Evolutionary conservation across 2,329 filamentous ascomycete genomes (phyloP).

Genomic region (Exophiala mesophila): DNA sequence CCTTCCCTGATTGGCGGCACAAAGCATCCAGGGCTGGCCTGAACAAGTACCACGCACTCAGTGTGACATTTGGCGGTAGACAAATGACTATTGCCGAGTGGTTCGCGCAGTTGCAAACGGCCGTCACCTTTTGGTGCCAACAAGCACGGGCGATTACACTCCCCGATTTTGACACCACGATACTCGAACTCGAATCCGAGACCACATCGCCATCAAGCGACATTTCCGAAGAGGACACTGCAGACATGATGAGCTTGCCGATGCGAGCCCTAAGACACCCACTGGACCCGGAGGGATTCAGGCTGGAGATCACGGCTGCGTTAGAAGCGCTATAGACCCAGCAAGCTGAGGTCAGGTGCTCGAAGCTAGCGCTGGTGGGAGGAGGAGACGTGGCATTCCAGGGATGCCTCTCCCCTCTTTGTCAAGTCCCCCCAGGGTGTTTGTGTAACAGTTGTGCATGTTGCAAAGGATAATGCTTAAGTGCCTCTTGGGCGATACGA

Average conservation of each 20-base stretch:
- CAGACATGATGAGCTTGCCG: constrained; percentile 1
- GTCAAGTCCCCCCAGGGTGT: background rate
- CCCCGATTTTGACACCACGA: constrained; percentile 21
- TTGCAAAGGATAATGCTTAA: no score
- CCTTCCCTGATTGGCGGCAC: constrained; percentile 23
- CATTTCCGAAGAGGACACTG: constrained; percentile 4
- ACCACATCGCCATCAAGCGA: constrained; percentile 16
- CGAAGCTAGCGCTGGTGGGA: background rate
- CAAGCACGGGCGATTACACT: constrained; percentile 15
- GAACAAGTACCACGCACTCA: constrained; percentile 10
- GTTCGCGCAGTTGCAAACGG: constrained; percentile 15
- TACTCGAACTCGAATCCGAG: constrained; percentile 16
- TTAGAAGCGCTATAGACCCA: constrained; percentile 6
- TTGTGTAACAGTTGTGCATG: background rate
- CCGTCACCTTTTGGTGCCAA: constrained; percentile 16
- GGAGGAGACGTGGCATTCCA: background rate
- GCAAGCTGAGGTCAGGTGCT: background rate
- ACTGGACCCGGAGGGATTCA: constrained; percentile 8
- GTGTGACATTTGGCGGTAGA: constrained; percentile 16
- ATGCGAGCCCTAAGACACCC: constrained; percentile 8
- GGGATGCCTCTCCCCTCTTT: background rate
- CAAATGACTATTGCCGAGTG: constrained; percentile 19
- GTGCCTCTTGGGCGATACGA: no score
- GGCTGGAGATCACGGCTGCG: constrained; percentile 7
- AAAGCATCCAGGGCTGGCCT: constrained; percentile 20